These are phyloP conservation scores for Penicillium canescens DNA, from an alignment of 495 filamentous ascomycete genomes.

Conservation along the genomic window DNA sequence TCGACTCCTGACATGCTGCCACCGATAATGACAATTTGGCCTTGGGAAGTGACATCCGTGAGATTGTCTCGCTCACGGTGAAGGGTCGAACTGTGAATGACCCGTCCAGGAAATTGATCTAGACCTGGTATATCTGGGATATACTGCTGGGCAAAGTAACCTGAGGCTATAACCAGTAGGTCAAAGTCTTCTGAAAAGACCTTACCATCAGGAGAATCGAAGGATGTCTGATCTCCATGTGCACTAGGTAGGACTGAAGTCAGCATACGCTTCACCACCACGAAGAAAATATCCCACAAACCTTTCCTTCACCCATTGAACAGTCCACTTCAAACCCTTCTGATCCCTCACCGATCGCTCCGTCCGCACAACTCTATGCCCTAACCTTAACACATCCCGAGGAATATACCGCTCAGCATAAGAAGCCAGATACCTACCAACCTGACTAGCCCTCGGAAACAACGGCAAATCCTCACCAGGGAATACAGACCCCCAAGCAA, in stretches of 20 bases:
- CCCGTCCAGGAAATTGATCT: conserved; percentile 28
- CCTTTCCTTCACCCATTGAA: conserved; percentile 44
- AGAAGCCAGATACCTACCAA: conserved; percentile 68
- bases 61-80: conserved; percentile 27
- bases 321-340: conserved; percentile 49
- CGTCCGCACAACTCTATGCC: conserved; percentile 51
- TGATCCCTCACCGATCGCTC: conserved; percentile 27
- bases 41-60: not conserved
- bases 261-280: not conserved
- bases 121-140: conserved; percentile 49
- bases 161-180: conserved; percentile 70
- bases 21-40: conserved; percentile 66
- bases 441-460: conserved; percentile 74
- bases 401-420: conserved; percentile 63
- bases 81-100: conserved; percentile 62
- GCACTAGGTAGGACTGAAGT: conserved; percentile 8
- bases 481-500: conserved; percentile 61
- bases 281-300: conserved; percentile 9
- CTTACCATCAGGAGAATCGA: not conserved
- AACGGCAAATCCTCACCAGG: conserved; percentile 44
- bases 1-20: conserved; percentile 85
- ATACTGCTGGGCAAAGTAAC: conserved; percentile 69
- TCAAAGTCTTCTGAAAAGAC: conserved; percentile 56
- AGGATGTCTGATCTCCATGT: not conserved
- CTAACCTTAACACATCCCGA: conserved; percentile 46